Evolutionary conservation across 441 rosid species (phyloP).

Genomic region (Syzygium syzygioides): DNA sequence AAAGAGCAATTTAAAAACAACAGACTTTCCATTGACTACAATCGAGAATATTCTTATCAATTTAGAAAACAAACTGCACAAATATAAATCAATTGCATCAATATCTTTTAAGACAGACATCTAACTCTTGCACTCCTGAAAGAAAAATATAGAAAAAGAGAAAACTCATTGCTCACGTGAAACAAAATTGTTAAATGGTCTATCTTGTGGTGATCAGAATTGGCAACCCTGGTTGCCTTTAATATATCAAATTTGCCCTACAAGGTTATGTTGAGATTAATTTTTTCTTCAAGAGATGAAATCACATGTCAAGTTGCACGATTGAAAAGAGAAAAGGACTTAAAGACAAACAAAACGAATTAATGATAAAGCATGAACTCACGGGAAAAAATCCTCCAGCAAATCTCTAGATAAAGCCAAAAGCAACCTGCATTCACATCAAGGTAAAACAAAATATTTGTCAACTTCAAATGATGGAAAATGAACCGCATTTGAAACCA

Average conservation of each 20-base stretch:
- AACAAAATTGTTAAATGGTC: background rate
- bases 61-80: background rate
- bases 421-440: constrained; percentile 55
- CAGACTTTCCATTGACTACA: background rate
- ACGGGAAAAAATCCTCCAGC: constrained; percentile 62
- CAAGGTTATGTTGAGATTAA: background rate
- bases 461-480: background rate
- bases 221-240: background rate
- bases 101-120: background rate
- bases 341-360: background rate
- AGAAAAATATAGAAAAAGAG: background rate
- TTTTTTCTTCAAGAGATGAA: background rate
- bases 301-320: background rate
- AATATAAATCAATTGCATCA: background rate
- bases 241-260: background rate
- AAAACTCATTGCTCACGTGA: background rate
- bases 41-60: background rate
- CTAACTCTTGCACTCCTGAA: background rate
- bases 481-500: background rate
- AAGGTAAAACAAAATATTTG: background rate
- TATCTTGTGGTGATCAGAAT: background rate
- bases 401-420: constrained; percentile 91
- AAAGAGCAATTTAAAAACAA: background rate
- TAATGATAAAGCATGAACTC: constrained; percentile 26
- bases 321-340: background rate